These are phyloP conservation scores for Backusella parvicylindrica DNA, from an alignment of 192 early-diverging fungal genomes.

Conservation along the genomic window DNA sequence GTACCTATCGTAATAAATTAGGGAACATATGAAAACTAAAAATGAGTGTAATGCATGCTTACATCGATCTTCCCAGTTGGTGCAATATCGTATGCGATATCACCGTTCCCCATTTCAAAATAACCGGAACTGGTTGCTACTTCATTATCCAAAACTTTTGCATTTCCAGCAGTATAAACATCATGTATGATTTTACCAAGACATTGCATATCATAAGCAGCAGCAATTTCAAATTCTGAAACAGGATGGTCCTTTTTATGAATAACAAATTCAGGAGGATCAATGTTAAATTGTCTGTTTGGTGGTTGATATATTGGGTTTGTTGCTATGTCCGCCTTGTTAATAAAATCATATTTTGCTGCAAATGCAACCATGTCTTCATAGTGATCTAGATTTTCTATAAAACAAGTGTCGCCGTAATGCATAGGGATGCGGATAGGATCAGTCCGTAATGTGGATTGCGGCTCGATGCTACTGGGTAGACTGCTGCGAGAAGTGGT, in stretches of 20 bases:
- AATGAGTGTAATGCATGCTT: too few relatives aligned
- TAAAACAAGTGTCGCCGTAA: slow-evolving; percentile 41
- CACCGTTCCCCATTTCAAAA: slow-evolving; percentile 31
- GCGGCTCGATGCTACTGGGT: slow-evolving; percentile 18
- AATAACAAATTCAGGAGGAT: slow-evolving; percentile 1
- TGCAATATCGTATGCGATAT: slow-evolving; percentile 31
- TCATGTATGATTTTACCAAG: slow-evolving; percentile 44
- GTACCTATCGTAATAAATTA: slow-evolving; percentile 29
- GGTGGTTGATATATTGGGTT: slow-evolving; percentile 13
- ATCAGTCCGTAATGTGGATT: slow-evolving; percentile 40
- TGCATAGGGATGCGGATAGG: slow-evolving; percentile 45
- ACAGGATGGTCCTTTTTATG: not conserved
- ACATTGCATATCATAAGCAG: slow-evolving; percentile 51
- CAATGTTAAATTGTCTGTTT: slow-evolving; percentile 9
- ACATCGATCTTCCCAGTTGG: slow-evolving; percentile 26
- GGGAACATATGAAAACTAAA: too few relatives aligned
- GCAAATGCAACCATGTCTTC: slow-evolving; percentile 48
- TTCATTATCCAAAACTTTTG: slow-evolving; percentile 21
- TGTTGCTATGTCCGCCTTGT: slow-evolving; percentile 1
- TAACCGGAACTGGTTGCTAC: slow-evolving; percentile 12
- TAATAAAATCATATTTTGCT: slow-evolving; percentile 43
- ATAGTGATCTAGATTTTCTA: slow-evolving; percentile 47
- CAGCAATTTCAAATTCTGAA: slow-evolving; percentile 38
- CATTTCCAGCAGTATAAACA: slow-evolving; percentile 41
- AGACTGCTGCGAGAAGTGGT: not conserved